Evolutionary conservation across 108 stramenopile genomes (phyloP).

Genomic region (Stephanodiscus triporus): DNA sequence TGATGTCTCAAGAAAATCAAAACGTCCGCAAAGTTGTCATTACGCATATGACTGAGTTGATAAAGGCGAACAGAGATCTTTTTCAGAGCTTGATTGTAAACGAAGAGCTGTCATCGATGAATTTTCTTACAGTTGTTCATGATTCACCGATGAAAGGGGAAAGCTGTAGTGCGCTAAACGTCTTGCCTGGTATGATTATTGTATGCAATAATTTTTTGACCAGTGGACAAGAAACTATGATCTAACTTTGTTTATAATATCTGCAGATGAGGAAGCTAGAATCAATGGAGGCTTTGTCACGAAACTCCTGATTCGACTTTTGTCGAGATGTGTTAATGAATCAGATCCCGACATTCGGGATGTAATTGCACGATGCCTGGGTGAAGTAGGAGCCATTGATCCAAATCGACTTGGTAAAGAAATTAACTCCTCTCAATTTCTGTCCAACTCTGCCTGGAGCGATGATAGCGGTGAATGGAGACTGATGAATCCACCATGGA

Average conservation of each 20-base stretch:
- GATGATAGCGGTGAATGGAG: slow-evolving; percentile 58
- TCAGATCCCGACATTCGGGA: slow-evolving; percentile 57
- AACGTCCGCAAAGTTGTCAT: slow-evolving; percentile 75
- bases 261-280: slow-evolving; percentile 15
- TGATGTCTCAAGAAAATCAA: slow-evolving; percentile 66
- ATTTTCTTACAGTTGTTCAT: slow-evolving; percentile 73
- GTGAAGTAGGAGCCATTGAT: slow-evolving; percentile 87
- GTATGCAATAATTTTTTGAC: slow-evolving; percentile 1
- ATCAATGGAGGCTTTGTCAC: slow-evolving; percentile 58
- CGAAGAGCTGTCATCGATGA: slow-evolving; percentile 65
- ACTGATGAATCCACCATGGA: slow-evolving; percentile 81
- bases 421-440: slow-evolving; percentile 36
- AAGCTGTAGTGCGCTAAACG: neutral
- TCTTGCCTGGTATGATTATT: slow-evolving; percentile 19
- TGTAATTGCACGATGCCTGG: slow-evolving; percentile 71
- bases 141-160: slow-evolving; percentile 16
- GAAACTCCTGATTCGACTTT: slow-evolving; percentile 63
- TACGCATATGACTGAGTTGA: slow-evolving; percentile 65
- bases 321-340: slow-evolving; percentile 72
- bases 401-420: slow-evolving; percentile 62
- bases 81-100: slow-evolving; percentile 67
- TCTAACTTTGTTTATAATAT: neutral
- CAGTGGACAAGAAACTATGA: neutral
- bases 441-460: slow-evolving; percentile 13
- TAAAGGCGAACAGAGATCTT: slow-evolving; percentile 70